These are phyloP conservation scores for Alternaria brassicae DNA, from an alignment of 2,329 filamentous ascomycete genomes.

Conservation along the genomic window DNA sequence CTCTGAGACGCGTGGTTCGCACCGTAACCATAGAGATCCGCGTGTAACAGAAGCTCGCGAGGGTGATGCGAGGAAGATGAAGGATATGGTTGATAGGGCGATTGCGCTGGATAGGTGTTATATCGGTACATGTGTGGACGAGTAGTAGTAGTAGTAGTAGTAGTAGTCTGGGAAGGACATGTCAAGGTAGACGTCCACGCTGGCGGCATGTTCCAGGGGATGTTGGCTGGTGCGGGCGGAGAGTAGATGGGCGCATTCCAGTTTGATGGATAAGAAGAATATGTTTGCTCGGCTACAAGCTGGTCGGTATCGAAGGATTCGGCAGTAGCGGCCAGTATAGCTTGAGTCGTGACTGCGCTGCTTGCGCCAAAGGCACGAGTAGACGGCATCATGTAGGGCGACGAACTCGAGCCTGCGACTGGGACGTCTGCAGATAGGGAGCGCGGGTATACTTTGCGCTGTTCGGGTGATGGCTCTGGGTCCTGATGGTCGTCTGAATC, in stretches of 20 bases:
- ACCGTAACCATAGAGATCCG: conserved; percentile 23
- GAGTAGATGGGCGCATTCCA: conserved; percentile 31
- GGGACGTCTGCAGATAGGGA: conserved; percentile 30
- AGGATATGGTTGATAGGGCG: conserved; percentile 21
- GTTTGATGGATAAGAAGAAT: conserved; percentile 16
- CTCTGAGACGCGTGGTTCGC: conserved; percentile 15
- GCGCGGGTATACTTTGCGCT: conserved; percentile 22
- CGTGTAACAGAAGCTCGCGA: conserved; percentile 12
- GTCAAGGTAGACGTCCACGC: conserved; percentile 27
- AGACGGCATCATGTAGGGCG: conserved; percentile 19
- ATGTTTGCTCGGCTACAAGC: conserved; percentile 19
- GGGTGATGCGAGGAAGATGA: conserved; percentile 21
- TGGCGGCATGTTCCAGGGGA: conserved; percentile 29
- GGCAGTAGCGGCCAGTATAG: conserved; percentile 14
- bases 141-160: conserved; percentile 9
- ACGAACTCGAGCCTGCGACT: conserved; percentile 6
- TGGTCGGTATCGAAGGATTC: conserved; percentile 22
- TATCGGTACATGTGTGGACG: conserved; percentile 24
- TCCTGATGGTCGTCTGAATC: conserved; percentile 24
- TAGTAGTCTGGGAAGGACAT: conserved; percentile 9
- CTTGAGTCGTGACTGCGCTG: conserved; percentile 16
- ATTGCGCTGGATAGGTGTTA: conserved; percentile 16
- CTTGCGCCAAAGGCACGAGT: conserved; percentile 17
- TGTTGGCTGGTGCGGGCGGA: conserved; percentile 18
- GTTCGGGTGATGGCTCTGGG: conserved; percentile 20